Percentiles rank a stretch among this genome's conserved stretches.
Evolutionary conservation across 139 green algal species (phyloP).

Genomic region (Pseudopediastrum boryanum): DNA sequence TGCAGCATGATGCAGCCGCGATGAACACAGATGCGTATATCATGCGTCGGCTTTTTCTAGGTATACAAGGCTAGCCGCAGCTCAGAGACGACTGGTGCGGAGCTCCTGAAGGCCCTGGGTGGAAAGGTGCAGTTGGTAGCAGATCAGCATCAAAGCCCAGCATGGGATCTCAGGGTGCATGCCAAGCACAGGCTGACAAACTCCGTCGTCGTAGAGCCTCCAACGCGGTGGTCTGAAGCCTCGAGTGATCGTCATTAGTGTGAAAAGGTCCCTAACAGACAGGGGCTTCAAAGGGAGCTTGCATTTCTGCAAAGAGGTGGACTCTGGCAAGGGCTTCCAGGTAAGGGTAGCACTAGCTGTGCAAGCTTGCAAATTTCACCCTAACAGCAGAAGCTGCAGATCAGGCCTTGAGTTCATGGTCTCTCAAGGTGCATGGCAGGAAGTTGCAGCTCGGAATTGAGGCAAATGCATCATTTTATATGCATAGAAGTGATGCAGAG

Average conservation of each 20-base stretch:
- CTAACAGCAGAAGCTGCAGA: neutral
- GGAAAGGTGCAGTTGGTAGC: constrained; percentile 32
- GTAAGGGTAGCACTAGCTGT: neutral
- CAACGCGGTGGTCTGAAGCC: neutral
- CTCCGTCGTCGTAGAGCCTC: neutral
- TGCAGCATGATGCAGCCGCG: neutral
- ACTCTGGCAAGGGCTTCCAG: neutral
- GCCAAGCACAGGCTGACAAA: neutral
- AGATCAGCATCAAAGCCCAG: neutral
- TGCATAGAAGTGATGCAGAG: no score
- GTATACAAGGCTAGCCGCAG: neutral
- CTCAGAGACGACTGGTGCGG: constrained; percentile 36
- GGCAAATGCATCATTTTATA: no score
- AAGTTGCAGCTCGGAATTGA: no score
- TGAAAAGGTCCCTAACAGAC: constrained; percentile 32
- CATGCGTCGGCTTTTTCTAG: neutral
- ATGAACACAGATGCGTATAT: neutral
- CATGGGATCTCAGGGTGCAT: neutral
- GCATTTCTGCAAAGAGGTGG: constrained; percentile 1
- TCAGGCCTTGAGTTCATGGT: neutral
- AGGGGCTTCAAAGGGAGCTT: constrained; percentile 20
- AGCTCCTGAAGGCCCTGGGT: constrained; percentile 50
- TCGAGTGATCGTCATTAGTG: constrained; percentile 9
- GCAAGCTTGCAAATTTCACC: neutral
- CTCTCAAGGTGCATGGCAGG: neutral